Base-by-base conservation (phyloP, 2,329 filamentous ascomycete genomes). In the Grosmannia clavigera region DNA sequence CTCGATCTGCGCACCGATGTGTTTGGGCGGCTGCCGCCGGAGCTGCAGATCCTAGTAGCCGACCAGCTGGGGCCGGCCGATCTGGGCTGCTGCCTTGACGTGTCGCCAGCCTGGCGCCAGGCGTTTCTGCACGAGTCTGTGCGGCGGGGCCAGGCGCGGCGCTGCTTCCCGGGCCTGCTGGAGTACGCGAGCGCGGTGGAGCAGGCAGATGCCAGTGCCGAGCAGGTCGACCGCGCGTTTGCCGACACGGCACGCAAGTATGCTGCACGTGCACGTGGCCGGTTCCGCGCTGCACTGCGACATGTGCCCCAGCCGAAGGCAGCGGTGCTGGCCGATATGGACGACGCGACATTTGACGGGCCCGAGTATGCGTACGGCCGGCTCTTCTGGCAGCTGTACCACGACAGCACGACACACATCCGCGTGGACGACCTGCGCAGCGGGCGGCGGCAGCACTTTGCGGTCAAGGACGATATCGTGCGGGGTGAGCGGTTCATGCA, bases 1-100 rank as follows among this genome's bases (percentile, higher is more conserved):
- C 58, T 65, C 19, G 64, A 66, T 43, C 46, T 64, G 50, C 59
- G 62, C 14, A 62, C 60, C 22, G 65, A 66, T 46, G 38, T 66
- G 14, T 56, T 64, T 31, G 55, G 33, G 6, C 60, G 60, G 0
- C 59, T 67, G 43, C 65, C 66, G 12, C 33, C 57, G 3, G 65
- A 67, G 60, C 61, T 67, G 55, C 63, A 61, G 59, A 46, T 66
- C 14, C 53, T 60, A 5, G 57, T 66, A 5, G 55, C 60, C 12
- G 27, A 60, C 38, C 55, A 46, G 3, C 61, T 67, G 19, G 61
- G 60, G 4, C 58, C 60, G 6, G 54, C 43, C 3, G 64, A 66
- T 38, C 25, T 67, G 16, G 63, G 64, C 29, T 29, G 40, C 55
- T 65, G 62, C 25, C 31, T 66, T 4, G 22, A 63, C 14, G 66